Conservation (phyloP, 1,284 basidiomycete species). For the Ganoderma boninense region DNA sequence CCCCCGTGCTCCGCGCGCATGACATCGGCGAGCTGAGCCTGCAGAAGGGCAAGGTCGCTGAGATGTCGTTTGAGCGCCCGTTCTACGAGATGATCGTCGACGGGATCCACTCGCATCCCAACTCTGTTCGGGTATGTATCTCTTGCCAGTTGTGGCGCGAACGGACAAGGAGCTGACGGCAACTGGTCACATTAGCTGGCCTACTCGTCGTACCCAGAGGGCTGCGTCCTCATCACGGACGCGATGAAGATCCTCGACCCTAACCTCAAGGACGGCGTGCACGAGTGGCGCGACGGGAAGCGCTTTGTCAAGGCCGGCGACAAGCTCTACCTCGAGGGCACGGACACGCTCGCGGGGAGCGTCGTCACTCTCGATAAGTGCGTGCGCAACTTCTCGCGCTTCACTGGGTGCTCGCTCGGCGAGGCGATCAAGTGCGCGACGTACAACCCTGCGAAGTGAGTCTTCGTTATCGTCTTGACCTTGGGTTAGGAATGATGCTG, state of each 20-base stretch:
- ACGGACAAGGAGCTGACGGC: neutral
- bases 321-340: constrained; percentile 84
- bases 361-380: constrained; percentile 86
- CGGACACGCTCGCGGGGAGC: constrained; percentile 87
- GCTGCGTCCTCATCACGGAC: constrained; percentile 90
- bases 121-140: constrained; percentile 78
- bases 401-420: constrained; percentile 83
- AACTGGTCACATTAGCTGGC: constrained; percentile 64
- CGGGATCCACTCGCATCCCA: constrained; percentile 90
- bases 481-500: neutral
- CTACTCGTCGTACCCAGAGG: constrained; percentile 82
- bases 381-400: constrained; percentile 83
- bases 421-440: constrained; percentile 89
- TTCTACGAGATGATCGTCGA: constrained; percentile 93
- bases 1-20: constrained; percentile 48
- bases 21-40: constrained; percentile 37
- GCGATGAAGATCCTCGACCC: constrained; percentile 92
- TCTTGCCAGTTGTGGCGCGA: neutral
- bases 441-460: constrained; percentile 72
- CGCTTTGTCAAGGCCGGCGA: constrained; percentile 84
- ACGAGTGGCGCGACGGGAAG: constrained; percentile 87
- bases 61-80: constrained; percentile 67
- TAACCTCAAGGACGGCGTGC: constrained; percentile 81
- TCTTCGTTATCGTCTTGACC: neutral
- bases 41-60: constrained; percentile 46